Percentiles rank a stretch among this genome's conserved stretches.
Conservation (phyloP, 2,329 filamentous ascomycete genomes). For the Diaporthe batatas region DNA sequence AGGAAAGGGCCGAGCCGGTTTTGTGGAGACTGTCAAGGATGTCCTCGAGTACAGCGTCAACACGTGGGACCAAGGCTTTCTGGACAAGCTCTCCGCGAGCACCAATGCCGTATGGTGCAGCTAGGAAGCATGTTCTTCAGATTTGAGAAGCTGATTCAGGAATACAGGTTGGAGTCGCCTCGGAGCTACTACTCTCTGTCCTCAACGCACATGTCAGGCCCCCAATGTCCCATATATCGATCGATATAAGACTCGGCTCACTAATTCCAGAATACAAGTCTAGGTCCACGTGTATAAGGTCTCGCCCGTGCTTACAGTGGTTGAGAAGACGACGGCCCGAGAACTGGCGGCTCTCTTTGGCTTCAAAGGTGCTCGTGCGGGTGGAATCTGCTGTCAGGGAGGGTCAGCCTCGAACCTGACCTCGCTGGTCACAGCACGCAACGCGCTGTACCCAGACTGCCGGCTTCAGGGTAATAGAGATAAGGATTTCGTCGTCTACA, state of each 20-base stretch:
- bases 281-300: constrained; percentile 91
- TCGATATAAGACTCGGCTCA: neutral
- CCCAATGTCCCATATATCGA: neutral
- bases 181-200: constrained; percentile 85
- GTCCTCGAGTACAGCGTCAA: constrained; percentile 91
- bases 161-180: constrained; percentile 80
- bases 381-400: constrained; percentile 84
- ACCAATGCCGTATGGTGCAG: constrained; percentile 76
- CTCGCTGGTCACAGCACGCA: constrained; percentile 88
- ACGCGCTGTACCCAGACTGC: constrained; percentile 83
- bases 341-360: constrained; percentile 82
- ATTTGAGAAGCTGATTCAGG: neutral
- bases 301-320: constrained; percentile 85
- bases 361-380: constrained; percentile 75
- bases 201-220: constrained; percentile 81
- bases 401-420: constrained; percentile 87
- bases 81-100: constrained; percentile 92
- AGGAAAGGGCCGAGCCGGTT: constrained; percentile 76
- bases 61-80: constrained; percentile 95
- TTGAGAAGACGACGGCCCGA: constrained; percentile 86
- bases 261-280: constrained; percentile 33
- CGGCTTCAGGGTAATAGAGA: constrained; percentile 78
- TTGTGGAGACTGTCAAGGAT: constrained; percentile 77
- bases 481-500: constrained; percentile 84
- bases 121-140: neutral